Evolutionary conservation across 805 yeast species (phyloP), one percentile per base, ranked within the genome.

Genomic region (Middelhovenomyces tepae): DNA sequence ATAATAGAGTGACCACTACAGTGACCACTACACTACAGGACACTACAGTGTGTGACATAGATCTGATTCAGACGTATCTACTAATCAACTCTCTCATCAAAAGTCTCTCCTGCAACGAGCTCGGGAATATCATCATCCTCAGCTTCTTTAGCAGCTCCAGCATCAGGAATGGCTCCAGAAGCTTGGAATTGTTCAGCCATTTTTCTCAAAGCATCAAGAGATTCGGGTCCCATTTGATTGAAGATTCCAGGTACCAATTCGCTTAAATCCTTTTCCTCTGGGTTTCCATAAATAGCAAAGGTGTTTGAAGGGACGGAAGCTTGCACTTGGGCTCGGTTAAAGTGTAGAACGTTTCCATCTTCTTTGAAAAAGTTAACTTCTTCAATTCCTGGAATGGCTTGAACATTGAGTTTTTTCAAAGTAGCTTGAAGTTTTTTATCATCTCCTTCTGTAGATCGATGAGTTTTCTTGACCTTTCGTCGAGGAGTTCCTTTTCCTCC

Each of bases 301-400:
- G 94, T 81, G 77, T 89, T 87, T 72, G 79, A 70, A 54, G 78
- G 79, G 53, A 83, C 77, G 53, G 95, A 85, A 50, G 83, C 83
- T 71, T 89, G 96, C 46, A 87, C 91, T 67, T 91, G 93, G 48
- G 91, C 95, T 64, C 91, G 80, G 73, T 82, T 77, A 75, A 91
- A 85, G 71, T 89, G 95, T 64, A 89, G 69, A 46, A 91, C 95
- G 59, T 78, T 80, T 59, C 96, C 96, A 63, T 89, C 95, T 46
- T 85, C 95, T 65, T 73, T 81, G 82, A 91, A 87, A 73, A 89
- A 83, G 76, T 87, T 89, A 56, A 95, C 97, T 71, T 89, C 96
- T 62, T 85, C 94, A 54, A 89, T 78, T 55, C 82, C 85, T 48
- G 81, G 86, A 51, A 89, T 67, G 54, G 85, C 80, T 65, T 80